Evolutionary conservation across 345 rosid genomes (phyloP), one percentile per base, ranked within the genome.

Genomic region (Gossypium turneri): DNA sequence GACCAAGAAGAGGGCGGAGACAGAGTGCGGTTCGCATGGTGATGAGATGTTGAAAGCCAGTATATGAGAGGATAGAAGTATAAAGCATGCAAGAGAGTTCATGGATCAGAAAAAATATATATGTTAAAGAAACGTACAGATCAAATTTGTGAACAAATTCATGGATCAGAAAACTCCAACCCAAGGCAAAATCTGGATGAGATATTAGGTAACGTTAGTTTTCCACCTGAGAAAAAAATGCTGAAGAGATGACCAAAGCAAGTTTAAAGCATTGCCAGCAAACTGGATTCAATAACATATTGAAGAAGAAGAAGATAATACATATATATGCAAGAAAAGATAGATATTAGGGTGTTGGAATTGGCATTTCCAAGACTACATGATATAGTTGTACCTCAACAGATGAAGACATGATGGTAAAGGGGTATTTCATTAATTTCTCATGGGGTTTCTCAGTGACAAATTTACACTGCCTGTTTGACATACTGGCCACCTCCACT

Each of bases 401-500:
- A 34, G 41, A 34, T 34, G 7, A 5, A 34, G 41, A 34, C 41
- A 34, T 5, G 41, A 5, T 34, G 41, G 41, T 1, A 34, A 34
- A 34, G 41, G 41, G 61, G 25, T 52, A 1, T 16, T 38, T 7
- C 38, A 7, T 19, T 38, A 3, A 38, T 52, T 17, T 38, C 44
- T 73, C 75, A 12, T 34, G 64, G 74, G 59, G 77, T 75, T 84
- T 86, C 76, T 77, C 80, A 81, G 82, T 15, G 83, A 78, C 78
- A 77, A 77, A 77, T 81, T 82, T 77, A 78, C 84, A 84, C 81
- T 73, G 79, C 77, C 63, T 75, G 72, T 86, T 82, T 82, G 83
- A 45, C 85, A 84, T 74, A 66, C 81, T 82, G 81, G 72, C 87
- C 83, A 11, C 86, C 87, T 86, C 87, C 87, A 65, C 52, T 59